Conservation (phyloP, 257 asterid species). For the Przewalskia tangutica region DNA sequence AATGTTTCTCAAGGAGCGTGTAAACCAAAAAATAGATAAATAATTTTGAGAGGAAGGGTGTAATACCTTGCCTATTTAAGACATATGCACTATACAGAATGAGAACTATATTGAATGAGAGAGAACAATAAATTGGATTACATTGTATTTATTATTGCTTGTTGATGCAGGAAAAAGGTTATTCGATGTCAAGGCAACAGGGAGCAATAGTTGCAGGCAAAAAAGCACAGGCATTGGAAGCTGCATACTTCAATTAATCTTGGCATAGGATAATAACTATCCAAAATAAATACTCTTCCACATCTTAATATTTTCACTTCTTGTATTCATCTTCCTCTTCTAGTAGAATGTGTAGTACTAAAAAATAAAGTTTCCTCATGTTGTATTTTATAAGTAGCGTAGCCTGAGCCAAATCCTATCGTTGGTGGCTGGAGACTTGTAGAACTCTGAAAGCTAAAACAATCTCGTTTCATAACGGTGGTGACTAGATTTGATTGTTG, state of each 20-base stretch:
- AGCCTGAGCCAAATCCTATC: background rate
- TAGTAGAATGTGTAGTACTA: background rate
- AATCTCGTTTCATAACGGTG: background rate
- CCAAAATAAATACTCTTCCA: background rate
- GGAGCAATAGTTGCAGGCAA: conserved; percentile 51
- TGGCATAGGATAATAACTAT: background rate
- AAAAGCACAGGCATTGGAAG: conserved; percentile 48
- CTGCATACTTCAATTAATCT: conserved; percentile 38
- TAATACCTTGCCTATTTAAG: background rate
- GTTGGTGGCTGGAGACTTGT: background rate
- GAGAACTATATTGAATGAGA: background rate
- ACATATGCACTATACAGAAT: background rate
- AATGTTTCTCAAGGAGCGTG: no score
- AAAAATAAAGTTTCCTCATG: background rate
- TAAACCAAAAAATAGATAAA: no score
- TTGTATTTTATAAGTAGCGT: background rate
- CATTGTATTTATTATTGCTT: background rate
- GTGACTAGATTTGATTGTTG: background rate
- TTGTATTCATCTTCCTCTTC: background rate
- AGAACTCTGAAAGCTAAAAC: background rate
- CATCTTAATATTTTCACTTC: background rate
- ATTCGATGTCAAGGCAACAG: conserved; percentile 28
- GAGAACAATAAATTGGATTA: background rate
- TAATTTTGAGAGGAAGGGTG: no score
- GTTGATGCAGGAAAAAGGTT: conserved; percentile 54